phyloP scores from a whole-genome alignment of 2,329 filamentous ascomycete species.

The Penicillium verrucosum region DNA sequence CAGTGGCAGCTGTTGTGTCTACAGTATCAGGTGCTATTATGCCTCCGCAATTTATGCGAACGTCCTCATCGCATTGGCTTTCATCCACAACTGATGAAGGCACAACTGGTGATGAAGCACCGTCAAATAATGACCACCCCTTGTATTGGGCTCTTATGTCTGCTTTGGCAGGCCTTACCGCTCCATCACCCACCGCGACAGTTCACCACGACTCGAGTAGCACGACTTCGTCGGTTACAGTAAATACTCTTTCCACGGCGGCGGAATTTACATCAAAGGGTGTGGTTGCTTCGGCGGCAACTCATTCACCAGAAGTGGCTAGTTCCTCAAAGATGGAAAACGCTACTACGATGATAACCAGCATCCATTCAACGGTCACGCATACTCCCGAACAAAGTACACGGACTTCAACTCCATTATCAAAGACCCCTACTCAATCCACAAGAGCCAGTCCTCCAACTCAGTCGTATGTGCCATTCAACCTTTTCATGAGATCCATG shows the following conservation, averaged over 20 bases:
- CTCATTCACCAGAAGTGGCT: not conserved
- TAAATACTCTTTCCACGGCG: not conserved
- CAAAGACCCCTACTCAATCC: not conserved
- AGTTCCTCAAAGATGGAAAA: not conserved
- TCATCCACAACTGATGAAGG: not conserved
- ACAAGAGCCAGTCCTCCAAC: not conserved
- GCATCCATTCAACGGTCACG: too few species aligned
- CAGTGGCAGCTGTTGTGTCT: constrained; percentile 10
- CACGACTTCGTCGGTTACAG: not conserved
- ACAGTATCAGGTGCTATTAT: constrained; percentile 15
- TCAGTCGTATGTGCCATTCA: not conserved
- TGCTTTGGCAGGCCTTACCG: not conserved
- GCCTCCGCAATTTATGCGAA: constrained; percentile 3
- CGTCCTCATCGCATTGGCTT: not conserved
- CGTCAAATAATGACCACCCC: not conserved
- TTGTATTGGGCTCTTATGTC: constrained; percentile 1
- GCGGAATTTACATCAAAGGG: too few species aligned
- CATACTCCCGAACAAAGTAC: not conserved
- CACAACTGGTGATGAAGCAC: too few species aligned
- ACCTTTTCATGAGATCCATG: not conserved
- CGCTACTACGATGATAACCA: not conserved
- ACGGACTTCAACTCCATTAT: not conserved
- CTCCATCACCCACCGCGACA: not conserved
- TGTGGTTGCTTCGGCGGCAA: not conserved
- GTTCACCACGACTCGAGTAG: not conserved